Base-by-base conservation (phyloP, 2,329 filamentous ascomycete genomes). In the Ceratocystis eucalypticola region DNA sequence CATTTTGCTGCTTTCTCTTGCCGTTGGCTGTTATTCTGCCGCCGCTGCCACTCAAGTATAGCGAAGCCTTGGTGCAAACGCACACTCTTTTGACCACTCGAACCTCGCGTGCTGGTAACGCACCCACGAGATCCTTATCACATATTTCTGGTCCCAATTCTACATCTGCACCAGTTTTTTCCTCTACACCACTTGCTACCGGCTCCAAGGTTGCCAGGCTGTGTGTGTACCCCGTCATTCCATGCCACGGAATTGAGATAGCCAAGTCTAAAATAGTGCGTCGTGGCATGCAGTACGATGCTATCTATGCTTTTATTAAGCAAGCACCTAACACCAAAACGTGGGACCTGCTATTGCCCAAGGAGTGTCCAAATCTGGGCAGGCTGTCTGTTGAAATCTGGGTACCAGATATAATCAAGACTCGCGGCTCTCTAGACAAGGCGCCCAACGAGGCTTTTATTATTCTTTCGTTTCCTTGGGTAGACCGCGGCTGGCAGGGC, bases 161-260 rank as follows among this genome's bases (percentile, higher is more conserved):
- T 25, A 20, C 46, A 22, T 12, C 33, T 8, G 37, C 53, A n/a
- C n/a, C 33, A 0, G 5, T 20, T 15, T 44, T 20, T 20, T 30
- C 61, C 20, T 12, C 61, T 20, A 25, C 20, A n/a, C 25, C 25
- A 17, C 17, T 62, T 6, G 66, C 71, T 5, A 69, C 66, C 22
- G 73, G 82, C 64, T 75, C 90, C 74, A 88, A 88, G 66, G 61
- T 68, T n/a, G 66, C 41, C 12, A 57, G 64, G 20, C 78, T 96
- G 64, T 87, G 86, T 76, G 82, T 91, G 68, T 93, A 94, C 74
- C 91, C 92, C 0, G 77, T 96, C 74, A 93, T 95, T 76, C 90
- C 88, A 66, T 96, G 91, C 74, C 79, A 78, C 66, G 88, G 88
- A 33, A 84, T 96, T 65, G 89, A 94, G 75, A 75, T 96, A 61